Conservation (phyloP, 257 asterid species). For the Scutellaria baicalensis region DNA sequence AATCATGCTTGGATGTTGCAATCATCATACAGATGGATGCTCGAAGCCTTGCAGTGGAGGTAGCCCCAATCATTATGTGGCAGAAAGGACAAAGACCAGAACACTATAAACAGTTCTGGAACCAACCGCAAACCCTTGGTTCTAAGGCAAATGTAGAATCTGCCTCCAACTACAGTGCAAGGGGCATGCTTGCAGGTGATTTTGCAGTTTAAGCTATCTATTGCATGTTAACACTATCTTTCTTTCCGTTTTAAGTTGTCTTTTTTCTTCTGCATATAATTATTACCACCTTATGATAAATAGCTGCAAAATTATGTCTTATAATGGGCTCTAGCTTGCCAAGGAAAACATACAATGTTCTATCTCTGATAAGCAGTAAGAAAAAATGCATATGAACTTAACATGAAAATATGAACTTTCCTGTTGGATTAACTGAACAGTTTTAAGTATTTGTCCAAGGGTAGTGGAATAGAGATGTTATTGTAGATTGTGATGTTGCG, state of each 20-base stretch:
- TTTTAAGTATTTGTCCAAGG: neutral
- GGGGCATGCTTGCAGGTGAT: constrained; percentile 70
- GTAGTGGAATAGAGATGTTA: neutral
- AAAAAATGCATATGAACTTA: neutral
- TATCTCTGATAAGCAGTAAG: neutral
- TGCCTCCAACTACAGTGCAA: constrained; percentile 29
- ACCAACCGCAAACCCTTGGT: constrained; percentile 35
- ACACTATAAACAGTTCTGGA: constrained; percentile 56
- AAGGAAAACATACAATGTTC: neutral
- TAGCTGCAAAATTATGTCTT: neutral
- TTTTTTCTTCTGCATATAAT: neutral
- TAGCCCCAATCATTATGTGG: constrained; percentile 91
- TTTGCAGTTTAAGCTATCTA: constrained; percentile 2
- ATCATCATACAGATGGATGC: constrained; percentile 71
- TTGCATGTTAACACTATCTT: neutral
- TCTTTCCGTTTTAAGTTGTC: neutral
- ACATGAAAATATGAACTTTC: neutral
- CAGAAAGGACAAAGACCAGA: constrained; percentile 63
- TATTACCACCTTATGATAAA: neutral
- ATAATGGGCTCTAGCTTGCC: neutral
- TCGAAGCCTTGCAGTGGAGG: constrained; percentile 80
- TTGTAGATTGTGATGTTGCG: no score
- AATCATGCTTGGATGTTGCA: constrained; percentile 10
- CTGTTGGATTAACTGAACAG: neutral
- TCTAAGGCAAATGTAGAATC: constrained; percentile 30